These are phyloP conservation scores for Starmerella davenportii DNA, from an alignment of 805 yeast genomes.

Conservation along the genomic window DNA sequence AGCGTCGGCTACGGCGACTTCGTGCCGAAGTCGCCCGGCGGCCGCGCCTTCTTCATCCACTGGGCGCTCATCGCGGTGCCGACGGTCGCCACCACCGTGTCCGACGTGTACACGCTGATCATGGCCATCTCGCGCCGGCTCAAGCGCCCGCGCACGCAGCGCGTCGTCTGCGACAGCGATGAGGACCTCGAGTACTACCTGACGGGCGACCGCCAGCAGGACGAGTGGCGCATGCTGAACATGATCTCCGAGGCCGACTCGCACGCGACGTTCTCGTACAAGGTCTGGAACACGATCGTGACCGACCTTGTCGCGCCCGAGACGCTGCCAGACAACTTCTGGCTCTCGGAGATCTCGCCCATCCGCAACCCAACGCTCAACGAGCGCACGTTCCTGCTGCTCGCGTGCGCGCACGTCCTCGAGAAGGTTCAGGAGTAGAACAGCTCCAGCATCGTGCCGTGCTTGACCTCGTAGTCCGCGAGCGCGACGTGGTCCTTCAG, in stretches of 20 bases:
- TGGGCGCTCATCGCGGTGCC: constrained; percentile 82
- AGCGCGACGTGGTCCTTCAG: constrained; percentile 78
- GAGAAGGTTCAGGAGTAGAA: constrained; percentile 24
- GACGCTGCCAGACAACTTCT: constrained; percentile 6
- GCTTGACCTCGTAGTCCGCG: constrained; percentile 88
- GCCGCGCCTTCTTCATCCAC: constrained; percentile 51
- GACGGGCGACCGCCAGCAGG: neutral
- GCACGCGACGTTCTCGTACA: constrained; percentile 1
- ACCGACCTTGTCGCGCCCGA: constrained; percentile 1
- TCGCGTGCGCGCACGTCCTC: constrained; percentile 2
- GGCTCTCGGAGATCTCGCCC: constrained; percentile 15
- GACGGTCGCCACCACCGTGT: constrained; percentile 40
- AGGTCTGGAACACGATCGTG: constrained; percentile 6
- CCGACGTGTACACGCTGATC: constrained; percentile 8
- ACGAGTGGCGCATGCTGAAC: neutral
- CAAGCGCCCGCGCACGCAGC: neutral
- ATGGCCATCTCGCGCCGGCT: no score
- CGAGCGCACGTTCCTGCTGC: constrained; percentile 6
- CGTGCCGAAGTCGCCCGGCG: constrained; percentile 44
- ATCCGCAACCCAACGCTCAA: constrained; percentile 3
- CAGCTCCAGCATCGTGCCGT: constrained; percentile 72
- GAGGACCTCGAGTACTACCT: neutral
- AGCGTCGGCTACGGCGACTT: constrained; percentile 79
- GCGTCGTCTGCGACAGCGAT: neutral
- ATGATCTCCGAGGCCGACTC: neutral